These are phyloP conservation scores for Trametes villosa DNA, from an alignment of 768 basidiomycete genomes.

Conservation along the genomic window DNA sequence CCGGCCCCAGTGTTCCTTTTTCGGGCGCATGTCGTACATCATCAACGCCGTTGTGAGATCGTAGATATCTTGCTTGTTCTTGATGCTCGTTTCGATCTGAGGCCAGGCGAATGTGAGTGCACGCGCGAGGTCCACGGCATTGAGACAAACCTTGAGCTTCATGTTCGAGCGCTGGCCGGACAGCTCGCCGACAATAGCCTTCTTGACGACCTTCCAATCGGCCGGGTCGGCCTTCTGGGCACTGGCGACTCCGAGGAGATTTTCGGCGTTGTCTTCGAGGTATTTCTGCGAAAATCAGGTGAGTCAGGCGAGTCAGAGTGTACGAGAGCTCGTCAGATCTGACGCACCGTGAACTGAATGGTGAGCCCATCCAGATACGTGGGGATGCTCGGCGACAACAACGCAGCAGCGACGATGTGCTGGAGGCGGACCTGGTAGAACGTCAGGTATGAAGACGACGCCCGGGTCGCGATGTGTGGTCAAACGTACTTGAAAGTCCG, in stretches of 20 bases:
- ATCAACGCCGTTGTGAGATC: neutral
- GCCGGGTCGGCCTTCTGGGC: neutral
- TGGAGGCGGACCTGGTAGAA: too few relatives aligned
- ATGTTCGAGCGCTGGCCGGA: neutral
- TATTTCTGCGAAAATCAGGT: neutral
- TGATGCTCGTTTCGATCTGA: constrained; percentile 11
- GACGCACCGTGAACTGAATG: constrained; percentile 1
- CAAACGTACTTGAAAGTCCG: constrained; percentile 1
- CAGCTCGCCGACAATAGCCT: neutral
- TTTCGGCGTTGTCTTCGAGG: neutral
- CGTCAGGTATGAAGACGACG: too few relatives aligned
- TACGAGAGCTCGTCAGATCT: too few relatives aligned
- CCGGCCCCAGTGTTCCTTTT: constrained; percentile 5
- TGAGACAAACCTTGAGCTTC: constrained; percentile 6
- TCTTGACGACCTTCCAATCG: constrained; percentile 10
- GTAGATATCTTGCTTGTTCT: constrained; percentile 16
- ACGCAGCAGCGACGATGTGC: neutral
- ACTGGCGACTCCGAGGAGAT: neutral
- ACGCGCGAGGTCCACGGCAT: neutral
- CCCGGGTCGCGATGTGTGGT: too few relatives aligned
- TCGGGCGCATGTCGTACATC: constrained; percentile 10
- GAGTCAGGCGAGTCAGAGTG: too few relatives aligned
- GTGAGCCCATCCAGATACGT: constrained; percentile 3
- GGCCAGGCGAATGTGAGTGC: neutral
- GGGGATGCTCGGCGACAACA: constrained; percentile 2